phyloP scores from a whole-genome alignment of 2,329 filamentous ascomycete genomes.

The Fusarium sterilihyphosum region DNA sequence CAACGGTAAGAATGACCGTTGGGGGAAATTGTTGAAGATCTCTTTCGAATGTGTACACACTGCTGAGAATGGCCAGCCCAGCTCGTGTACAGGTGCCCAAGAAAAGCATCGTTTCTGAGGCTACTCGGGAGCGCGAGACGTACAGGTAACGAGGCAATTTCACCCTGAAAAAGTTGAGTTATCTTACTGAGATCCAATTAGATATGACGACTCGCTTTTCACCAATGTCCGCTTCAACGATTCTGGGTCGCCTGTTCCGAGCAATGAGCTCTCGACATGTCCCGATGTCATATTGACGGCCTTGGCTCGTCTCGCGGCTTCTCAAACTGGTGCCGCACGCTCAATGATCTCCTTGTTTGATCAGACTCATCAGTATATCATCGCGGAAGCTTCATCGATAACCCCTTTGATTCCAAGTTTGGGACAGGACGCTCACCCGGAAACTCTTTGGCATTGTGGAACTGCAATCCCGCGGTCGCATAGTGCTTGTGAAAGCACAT shows the following conservation, averaged over 20 bases:
- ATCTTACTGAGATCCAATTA: neutral
- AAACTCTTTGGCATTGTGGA: conserved; percentile 44
- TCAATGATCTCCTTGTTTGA: conserved; percentile 63
- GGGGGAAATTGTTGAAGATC: neutral
- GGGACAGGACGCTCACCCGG: conserved; percentile 5
- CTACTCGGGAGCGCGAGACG: conserved; percentile 45
- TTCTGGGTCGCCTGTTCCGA: conserved; percentile 34
- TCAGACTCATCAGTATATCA: conserved; percentile 56
- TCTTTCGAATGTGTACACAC: neutral
- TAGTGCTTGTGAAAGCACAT: conserved; percentile 44
- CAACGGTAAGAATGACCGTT: neutral
- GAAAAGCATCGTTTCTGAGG: conserved; percentile 36
- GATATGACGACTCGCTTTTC: conserved; percentile 23
- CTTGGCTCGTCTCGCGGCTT: conserved; percentile 59
- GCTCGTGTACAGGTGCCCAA: conserved; percentile 4
- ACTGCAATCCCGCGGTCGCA: conserved; percentile 45
- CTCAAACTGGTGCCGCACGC: conserved; percentile 54
- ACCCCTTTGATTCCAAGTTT: conserved; percentile 47
- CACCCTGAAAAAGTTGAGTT: neutral
- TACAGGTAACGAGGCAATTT: conserved; percentile 39
- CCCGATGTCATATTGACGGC: conserved; percentile 55
- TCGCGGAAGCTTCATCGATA: conserved; percentile 61
- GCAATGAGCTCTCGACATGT: conserved; percentile 41
- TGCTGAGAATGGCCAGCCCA: conserved; percentile 4
- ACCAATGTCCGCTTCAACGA: conserved; percentile 38